phyloP scores from a whole-genome alignment of 2,329 filamentous ascomycete species.

The Phyllosticta paracitricarpa region DNA sequence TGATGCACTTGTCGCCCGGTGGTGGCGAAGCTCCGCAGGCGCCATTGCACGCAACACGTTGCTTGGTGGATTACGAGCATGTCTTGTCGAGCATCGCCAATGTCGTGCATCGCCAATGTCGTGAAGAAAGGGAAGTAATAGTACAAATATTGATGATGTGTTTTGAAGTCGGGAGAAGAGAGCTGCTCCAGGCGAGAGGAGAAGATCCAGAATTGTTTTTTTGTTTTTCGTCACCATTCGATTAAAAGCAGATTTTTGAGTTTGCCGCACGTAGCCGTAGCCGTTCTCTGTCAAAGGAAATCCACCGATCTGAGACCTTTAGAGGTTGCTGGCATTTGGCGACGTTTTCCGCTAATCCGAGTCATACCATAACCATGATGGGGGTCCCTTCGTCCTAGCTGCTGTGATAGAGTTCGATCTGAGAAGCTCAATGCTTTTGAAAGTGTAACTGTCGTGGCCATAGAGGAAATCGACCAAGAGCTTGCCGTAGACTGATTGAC shows the following conservation, averaged over 20 bases:
- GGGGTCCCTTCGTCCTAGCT: not conserved
- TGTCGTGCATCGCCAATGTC: slow-evolving; percentile 10
- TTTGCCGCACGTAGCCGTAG: slow-evolving; percentile 10
- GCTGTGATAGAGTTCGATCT: not conserved
- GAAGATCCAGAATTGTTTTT: slow-evolving; percentile 4
- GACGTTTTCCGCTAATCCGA: slow-evolving; percentile 2
- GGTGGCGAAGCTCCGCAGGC: slow-evolving; percentile 2
- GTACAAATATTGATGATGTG: slow-evolving; percentile 31
- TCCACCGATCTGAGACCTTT: slow-evolving; percentile 20
- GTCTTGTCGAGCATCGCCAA: slow-evolving; percentile 9
- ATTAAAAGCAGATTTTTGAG: slow-evolving; percentile 9
- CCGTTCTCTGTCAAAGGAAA: slow-evolving; percentile 24
- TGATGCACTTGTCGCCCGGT: not conserved
- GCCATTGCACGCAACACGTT: slow-evolving; percentile 8
- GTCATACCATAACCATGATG: slow-evolving; percentile 7
- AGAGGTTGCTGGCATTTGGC: slow-evolving; percentile 4
- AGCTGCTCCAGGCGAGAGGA: slow-evolving; percentile 7
- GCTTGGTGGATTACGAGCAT: not conserved
- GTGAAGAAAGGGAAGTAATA: slow-evolving; percentile 26
- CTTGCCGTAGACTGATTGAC: slow-evolving; percentile 6
- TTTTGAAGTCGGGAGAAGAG: slow-evolving; percentile 9
- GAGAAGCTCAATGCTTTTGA: slow-evolving; percentile 8
- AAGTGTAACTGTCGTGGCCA: slow-evolving; percentile 2
- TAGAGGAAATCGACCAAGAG: slow-evolving; percentile 7
- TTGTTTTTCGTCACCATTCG: slow-evolving; percentile 11